Base-by-base conservation (phyloP, 2,329 filamentous ascomycete genomes). In the Xylariaceae sp. region DNA sequence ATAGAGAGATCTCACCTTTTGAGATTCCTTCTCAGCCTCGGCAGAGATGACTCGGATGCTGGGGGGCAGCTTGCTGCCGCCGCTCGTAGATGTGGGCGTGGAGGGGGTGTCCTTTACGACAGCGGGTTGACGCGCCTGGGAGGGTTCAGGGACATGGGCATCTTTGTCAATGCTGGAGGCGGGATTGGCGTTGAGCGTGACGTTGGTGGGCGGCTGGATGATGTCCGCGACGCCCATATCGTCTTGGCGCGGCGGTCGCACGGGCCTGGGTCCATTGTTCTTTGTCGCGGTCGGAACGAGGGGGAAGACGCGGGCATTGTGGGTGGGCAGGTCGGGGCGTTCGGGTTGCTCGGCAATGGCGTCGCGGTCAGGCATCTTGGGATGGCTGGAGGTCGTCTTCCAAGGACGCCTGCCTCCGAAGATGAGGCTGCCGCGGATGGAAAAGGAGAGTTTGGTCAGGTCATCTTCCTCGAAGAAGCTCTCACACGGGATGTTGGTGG, bases 1-100 rank as follows among this genome's bases (percentile, higher is more conserved):
- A 76, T 84, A 84, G 72, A 84, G 80, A 71, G 80, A 83, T 76
- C 81, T 82, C 77, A 84, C 81, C 77, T 83, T 83, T 79, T 80
- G 79, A 73, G 81, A 84, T 73, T 84, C 81, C 72, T 78, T 79
- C 74, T 83, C 80, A 63, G 78, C 69, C 61, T 82, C 79, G 67
- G 73, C 71, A 61, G 78, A 73, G 67, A 82, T 71, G 64, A 82
- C 68, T 60, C 74, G 75, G 61, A 81, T 78, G 67, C 74, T 75
- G 57, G 79, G 77, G 49, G 63, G 63, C 45, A 52, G 54, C 45
- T 56, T 62, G 39, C 58, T 63, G 42, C 51, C 42, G 39, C 58
- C 64, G 42, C 51, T 42, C 36, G 52, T 51, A 39, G 54, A 52
- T 46, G 54, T 47, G 17, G 17, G 54, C 10, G 53, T 50, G 46